A percentile compares a stretch with the other conserved stretches of the same genome.
These are phyloP conservation scores for Cystobasidium slooffiae DNA, from an alignment of 1,284 basidiomycete genomes.

Conservation along the genomic window DNA sequence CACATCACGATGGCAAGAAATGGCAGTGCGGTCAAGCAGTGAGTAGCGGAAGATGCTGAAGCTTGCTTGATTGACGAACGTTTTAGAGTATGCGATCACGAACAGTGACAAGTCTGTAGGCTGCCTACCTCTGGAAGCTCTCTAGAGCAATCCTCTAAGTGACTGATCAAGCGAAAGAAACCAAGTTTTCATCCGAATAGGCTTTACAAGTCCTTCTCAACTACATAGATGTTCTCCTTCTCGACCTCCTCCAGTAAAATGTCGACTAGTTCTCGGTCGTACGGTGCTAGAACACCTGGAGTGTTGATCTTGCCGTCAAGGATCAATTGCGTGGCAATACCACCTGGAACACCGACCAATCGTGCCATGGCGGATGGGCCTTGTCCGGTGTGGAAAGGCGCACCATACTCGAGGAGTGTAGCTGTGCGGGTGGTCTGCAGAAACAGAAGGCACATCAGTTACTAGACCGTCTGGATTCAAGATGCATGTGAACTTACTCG, in stretches of 20 bases:
- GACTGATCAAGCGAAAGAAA: too few species aligned
- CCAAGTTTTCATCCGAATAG: too few species aligned
- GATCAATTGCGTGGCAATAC: constrained; percentile 71
- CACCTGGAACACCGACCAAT: constrained; percentile 88
- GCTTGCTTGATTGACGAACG: too few species aligned
- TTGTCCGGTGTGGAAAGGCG: constrained; percentile 60
- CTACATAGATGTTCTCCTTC: constrained; percentile 78
- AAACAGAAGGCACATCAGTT: constrained; percentile 41
- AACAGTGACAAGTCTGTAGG: too few species aligned
- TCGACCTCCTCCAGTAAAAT: constrained; percentile 77
- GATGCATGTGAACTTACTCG: constrained; percentile 61
- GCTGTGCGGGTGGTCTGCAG: constrained; percentile 71
- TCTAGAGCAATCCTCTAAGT: too few species aligned
- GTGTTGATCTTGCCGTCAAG: constrained; percentile 70
- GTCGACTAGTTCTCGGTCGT: constrained; percentile 66
- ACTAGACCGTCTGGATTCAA: constrained; percentile 28
- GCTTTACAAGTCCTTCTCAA: constrained; percentile 67
- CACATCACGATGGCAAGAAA: too few species aligned
- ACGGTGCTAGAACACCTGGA: constrained; percentile 85
- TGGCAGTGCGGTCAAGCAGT: too few species aligned
- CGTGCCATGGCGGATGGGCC: constrained; percentile 92
- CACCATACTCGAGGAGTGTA: constrained; percentile 89
- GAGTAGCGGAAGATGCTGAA: too few species aligned
- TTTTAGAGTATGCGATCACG: too few species aligned
- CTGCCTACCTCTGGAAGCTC: too few species aligned